Evolutionary conservation across 257 asterid species (phyloP).

Genomic region (Nicotiana benthamiana): DNA sequence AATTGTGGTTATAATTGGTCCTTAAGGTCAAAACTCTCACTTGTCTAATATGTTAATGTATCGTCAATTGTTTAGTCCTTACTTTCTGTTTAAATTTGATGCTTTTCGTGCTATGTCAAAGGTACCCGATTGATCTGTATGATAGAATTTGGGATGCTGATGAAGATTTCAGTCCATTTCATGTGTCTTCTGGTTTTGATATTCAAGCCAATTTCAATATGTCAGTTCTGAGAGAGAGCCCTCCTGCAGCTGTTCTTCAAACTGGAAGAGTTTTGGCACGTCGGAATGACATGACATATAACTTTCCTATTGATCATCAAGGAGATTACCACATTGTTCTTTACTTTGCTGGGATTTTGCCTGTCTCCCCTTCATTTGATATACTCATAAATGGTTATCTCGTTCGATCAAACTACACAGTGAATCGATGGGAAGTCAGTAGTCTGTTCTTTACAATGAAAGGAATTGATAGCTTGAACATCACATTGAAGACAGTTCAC

Average conservation of each 20-base stretch:
- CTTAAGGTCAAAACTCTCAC: slow-evolving; percentile 35
- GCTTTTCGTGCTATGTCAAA: slow-evolving; percentile 12
- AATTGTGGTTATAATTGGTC: slow-evolving; percentile 82
- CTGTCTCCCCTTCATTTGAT: slow-evolving; percentile 69
- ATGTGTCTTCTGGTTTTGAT: slow-evolving; percentile 70
- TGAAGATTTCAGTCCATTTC: slow-evolving; percentile 74
- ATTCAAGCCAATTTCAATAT: slow-evolving; percentile 42
- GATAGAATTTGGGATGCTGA: slow-evolving; percentile 95
- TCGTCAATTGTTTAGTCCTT: background rate
- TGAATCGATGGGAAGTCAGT: slow-evolving; percentile 49
- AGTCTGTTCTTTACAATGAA: slow-evolving; percentile 42
- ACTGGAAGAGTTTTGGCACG: slow-evolving; percentile 77
- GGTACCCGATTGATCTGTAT: slow-evolving; percentile 82
- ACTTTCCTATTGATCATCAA: slow-evolving; percentile 49
- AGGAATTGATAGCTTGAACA: slow-evolving; percentile 54
- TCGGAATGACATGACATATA: slow-evolving; percentile 58
- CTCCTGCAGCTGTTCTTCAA: slow-evolving; percentile 73
- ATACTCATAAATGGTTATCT: slow-evolving; percentile 52
- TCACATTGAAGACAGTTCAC: slow-evolving; percentile 56
- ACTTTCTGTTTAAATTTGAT: background rate
- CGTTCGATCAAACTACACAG: slow-evolving; percentile 53
- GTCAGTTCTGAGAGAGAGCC: slow-evolving; percentile 57
- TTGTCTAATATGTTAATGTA: background rate
- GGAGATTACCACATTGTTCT: slow-evolving; percentile 79
- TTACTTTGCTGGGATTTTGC: slow-evolving; percentile 90